Evolutionary conservation across 495 filamentous ascomycete species (phyloP), one percentile per base, ranked within the genome.

Genomic region (Pyrenula massariospora): DNA sequence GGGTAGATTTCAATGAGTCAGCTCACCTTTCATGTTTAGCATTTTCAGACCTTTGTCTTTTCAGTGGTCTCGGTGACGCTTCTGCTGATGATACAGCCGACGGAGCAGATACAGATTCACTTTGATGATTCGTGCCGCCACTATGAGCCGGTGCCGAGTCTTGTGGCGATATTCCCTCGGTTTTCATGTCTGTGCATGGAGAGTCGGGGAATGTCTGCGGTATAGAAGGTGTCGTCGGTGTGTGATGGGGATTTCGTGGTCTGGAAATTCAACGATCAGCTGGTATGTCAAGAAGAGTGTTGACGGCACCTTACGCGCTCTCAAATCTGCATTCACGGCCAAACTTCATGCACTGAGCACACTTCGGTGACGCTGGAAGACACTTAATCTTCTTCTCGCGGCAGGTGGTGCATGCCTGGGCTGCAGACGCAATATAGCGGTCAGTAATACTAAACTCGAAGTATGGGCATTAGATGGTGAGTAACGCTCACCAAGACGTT

Each of bases 331-430:
- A 96, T 24, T 84, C 77, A 52, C 86, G 77, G 20, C 88, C 86
- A 61, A 88, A 89, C 68, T 95, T 96, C 64, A 91, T 87, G 66
- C 91, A 96, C 65, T 95, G 90, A 55, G 88, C 81, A 63, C 91
- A 96, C 57, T 87, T 85, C 25, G 87, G 86, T 56, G 83, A 82
- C 59, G 88, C 90, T 5, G 89, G 91, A 57, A 95, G 90, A 62
- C 91, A 96, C 67, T 93, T 95, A 73, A 95, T 93, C 75, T 96
- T 96, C 81, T 96, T 96, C 69, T 95, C 89, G 24, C 91, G 82
- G 66, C 91, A 96, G 10, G 88, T 91, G 53, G 92, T 76, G 63
- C 91, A 96, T 15, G 91, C 91, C 60, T 93, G 89, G 25, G 89
- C 89, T 15, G 31, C 5, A 42, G 31, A 42, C 15, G 15, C 8